phyloP scores from a whole-genome alignment of 306 rosid species.

The Potentilla sterilis region DNA sequence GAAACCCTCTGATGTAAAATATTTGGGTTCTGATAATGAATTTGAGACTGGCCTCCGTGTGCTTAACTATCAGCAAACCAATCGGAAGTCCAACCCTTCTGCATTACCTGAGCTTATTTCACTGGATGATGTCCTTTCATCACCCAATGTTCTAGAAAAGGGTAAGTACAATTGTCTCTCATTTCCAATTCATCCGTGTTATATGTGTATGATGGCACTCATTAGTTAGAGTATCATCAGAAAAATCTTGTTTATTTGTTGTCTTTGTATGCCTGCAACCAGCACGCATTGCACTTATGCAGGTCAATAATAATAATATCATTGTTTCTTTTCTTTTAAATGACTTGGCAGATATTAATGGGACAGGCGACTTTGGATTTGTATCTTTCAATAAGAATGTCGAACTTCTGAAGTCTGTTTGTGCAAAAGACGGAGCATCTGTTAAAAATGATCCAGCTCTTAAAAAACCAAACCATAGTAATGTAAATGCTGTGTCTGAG shows the following conservation, averaged over 20 bases:
- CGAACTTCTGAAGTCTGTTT: constrained; percentile 26
- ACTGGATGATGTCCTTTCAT: constrained; percentile 36
- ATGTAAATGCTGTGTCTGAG: constrained; percentile 26
- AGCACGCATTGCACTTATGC: neutral
- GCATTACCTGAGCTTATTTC: constrained; percentile 47
- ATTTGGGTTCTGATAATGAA: constrained; percentile 25
- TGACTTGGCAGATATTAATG: constrained; percentile 38
- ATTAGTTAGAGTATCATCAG: constrained; percentile 26
- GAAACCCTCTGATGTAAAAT: constrained; percentile 27
- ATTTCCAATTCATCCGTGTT: constrained; percentile 27
- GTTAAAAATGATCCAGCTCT: constrained; percentile 30
- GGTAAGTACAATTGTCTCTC: constrained; percentile 25
- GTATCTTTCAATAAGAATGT: constrained; percentile 25
- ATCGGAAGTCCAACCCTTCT: constrained; percentile 33
- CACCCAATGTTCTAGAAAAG: constrained; percentile 27
- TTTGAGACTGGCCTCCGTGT: constrained; percentile 29
- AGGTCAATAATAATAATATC: neutral
- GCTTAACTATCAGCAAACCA: constrained; percentile 32
- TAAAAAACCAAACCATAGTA: constrained; percentile 27
- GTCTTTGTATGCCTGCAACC: neutral
- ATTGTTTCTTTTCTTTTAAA: constrained; percentile 13
- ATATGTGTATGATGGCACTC: constrained; percentile 24
- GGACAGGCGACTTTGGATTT: constrained; percentile 28
- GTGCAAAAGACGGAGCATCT: constrained; percentile 25
- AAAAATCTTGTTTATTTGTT: constrained; percentile 9